Conservation (phyloP, 768 basidiomycete genomes). For the Cytidiella melzeri region DNA sequence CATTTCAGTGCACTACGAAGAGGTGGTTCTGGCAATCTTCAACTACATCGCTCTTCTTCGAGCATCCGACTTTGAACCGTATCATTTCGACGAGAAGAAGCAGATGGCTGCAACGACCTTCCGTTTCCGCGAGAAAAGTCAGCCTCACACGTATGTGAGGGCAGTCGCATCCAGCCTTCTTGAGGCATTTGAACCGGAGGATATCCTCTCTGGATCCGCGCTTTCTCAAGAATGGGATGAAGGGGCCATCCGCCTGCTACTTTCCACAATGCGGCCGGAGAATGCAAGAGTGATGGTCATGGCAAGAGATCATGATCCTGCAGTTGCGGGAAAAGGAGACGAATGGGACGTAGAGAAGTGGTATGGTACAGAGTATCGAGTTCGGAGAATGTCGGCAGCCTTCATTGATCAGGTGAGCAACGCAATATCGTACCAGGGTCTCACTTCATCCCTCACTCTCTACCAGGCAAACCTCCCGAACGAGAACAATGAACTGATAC, state of each 20-base stretch:
- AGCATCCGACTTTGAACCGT: constrained; percentile 16
- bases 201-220: constrained; percentile 11
- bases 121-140: constrained; percentile 40
- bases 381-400: constrained; percentile 25
- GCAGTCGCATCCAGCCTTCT: constrained; percentile 27
- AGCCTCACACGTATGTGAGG: constrained; percentile 36
- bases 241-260: constrained; percentile 14
- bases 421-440: background rate
- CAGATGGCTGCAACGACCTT: constrained; percentile 39
- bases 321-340: constrained; percentile 13
- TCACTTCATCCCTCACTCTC: background rate
- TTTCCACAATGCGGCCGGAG: constrained; percentile 24
- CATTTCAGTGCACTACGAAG: constrained; percentile 32
- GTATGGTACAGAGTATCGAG: constrained; percentile 45
- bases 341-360: constrained; percentile 37
- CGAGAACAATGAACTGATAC: constrained; percentile 26
- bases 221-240: constrained; percentile 19
- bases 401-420: constrained; percentile 29
- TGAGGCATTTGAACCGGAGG: constrained; percentile 15
- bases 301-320: constrained; percentile 30
- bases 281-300: constrained; percentile 34
- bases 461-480: constrained; percentile 19
- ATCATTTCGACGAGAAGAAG: constrained; percentile 39
- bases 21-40: constrained; percentile 36
- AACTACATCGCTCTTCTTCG: constrained; percentile 32